These are phyloP conservation scores for Hyphopichia buzzinii DNA, from an alignment of 1,139 yeast genomes.

Conservation along the genomic window DNA sequence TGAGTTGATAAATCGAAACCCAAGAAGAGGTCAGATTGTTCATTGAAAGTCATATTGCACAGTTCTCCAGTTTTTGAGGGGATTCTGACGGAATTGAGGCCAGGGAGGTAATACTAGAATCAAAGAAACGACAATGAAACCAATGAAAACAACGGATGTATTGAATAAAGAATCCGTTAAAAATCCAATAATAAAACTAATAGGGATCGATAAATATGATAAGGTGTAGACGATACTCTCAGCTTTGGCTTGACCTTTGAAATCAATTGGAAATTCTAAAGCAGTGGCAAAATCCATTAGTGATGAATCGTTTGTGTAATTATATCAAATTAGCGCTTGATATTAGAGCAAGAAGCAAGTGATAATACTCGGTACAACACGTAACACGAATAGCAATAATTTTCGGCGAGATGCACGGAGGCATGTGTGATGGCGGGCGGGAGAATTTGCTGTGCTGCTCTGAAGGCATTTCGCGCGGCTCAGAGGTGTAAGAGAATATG, in stretches of 20 bases:
- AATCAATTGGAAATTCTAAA: constrained; percentile 61
- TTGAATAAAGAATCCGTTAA: constrained; percentile 35
- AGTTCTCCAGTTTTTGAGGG: constrained; percentile 37
- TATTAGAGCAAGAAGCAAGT: background rate
- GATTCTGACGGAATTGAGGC: constrained; percentile 49
- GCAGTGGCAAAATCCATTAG: constrained; percentile 1
- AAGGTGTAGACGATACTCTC: constrained; percentile 21
- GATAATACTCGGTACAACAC: background rate
- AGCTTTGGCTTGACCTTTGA: constrained; percentile 53
- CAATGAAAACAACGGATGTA: constrained; percentile 36
- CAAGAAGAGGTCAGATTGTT: constrained; percentile 36
- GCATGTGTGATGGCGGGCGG: no score
- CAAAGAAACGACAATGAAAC: constrained; percentile 31
- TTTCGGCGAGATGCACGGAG: constrained; percentile 1
- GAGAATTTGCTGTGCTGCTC: no score
- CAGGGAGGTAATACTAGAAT: constrained; percentile 54
- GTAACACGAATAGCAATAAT: background rate
- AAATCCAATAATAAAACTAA: constrained; percentile 47
- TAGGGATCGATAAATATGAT: constrained; percentile 20
- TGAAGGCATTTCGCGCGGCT: no score
- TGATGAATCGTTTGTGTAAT: background rate
- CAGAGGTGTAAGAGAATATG: no score
- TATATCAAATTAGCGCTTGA: background rate
- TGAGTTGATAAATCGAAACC: constrained; percentile 92
- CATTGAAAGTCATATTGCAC: constrained; percentile 24